phyloP scores from a whole-genome alignment of 78 protist species.

The Kipferlia bialata region DNA sequence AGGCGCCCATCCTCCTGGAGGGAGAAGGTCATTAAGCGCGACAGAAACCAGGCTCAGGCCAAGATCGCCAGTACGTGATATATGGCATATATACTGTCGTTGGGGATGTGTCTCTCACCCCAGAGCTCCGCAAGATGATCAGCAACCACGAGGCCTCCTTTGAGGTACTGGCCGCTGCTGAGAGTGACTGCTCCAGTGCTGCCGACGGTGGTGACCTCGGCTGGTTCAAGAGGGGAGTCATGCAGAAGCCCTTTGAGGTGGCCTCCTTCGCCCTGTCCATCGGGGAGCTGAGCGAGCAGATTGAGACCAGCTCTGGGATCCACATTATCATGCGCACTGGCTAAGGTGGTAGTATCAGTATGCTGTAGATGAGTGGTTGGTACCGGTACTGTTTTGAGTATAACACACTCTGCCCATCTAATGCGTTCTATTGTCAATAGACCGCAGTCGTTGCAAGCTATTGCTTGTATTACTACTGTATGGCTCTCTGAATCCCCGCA shows the following conservation, averaged over 20 bases:
- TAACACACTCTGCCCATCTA: too few species aligned
- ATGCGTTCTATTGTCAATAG: too few species aligned
- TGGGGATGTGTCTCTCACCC: too few species aligned
- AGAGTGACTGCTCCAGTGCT: constrained; percentile 59
- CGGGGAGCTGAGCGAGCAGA: constrained; percentile 11
- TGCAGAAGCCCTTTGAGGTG: constrained; percentile 42
- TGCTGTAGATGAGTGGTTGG: too few species aligned
- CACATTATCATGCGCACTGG: constrained; percentile 15
- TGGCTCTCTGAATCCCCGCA: too few species aligned
- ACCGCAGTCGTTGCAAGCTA: too few species aligned
- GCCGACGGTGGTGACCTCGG: constrained; percentile 54
- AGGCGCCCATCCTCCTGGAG: constrained; percentile 53
- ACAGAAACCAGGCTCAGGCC: constrained; percentile 43
- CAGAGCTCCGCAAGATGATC: constrained; percentile 7
- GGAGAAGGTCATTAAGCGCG: constrained; percentile 35
- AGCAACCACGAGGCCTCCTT: background rate
- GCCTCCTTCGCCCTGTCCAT: background rate
- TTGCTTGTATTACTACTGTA: too few species aligned
- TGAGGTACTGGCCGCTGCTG: constrained; percentile 26
- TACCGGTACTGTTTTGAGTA: too few species aligned
- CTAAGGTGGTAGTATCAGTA: too few species aligned
- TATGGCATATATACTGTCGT: too few species aligned
- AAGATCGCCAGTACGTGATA: constrained; percentile 24
- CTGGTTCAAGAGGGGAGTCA: constrained; percentile 53
- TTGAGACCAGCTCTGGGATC: constrained; percentile 11